A percentile compares a stretch with the other conserved stretches of the same genome.
Evolutionary conservation across 2,329 filamentous ascomycete genomes (phyloP).

Genomic region (Aspergillus ustus): DNA sequence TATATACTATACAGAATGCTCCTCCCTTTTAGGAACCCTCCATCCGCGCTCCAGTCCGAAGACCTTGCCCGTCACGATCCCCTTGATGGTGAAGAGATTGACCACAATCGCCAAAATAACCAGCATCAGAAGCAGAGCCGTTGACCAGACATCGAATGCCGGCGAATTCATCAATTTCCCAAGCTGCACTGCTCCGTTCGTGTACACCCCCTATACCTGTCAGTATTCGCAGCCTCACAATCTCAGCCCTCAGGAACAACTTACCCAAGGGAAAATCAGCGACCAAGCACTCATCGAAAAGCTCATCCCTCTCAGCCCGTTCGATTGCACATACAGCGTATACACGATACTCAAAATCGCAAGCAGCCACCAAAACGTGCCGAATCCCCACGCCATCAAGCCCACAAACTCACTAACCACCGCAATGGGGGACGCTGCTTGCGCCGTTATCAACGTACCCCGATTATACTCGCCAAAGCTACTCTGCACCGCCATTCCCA

Average conservation of each 20-base stretch:
- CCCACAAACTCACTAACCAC: slow-evolving; percentile 44
- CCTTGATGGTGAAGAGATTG: slow-evolving; percentile 37
- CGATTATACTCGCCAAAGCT: slow-evolving; percentile 40
- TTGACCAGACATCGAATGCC: slow-evolving; percentile 46
- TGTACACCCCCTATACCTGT: slow-evolving; percentile 43
- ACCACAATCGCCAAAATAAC: slow-evolving; percentile 40
- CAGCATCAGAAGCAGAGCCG: slow-evolving; percentile 40
- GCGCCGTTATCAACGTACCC: slow-evolving; percentile 38
- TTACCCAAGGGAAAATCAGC: slow-evolving; percentile 47
- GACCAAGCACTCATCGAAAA: slow-evolving; percentile 43
- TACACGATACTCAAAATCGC: slow-evolving; percentile 41
- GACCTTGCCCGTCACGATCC: slow-evolving; percentile 35
- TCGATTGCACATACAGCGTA: slow-evolving; percentile 28
- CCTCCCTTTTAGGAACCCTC: slow-evolving; percentile 13
- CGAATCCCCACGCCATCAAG: slow-evolving; percentile 46
- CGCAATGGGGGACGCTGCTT: slow-evolving; percentile 38
- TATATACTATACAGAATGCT: slow-evolving; percentile 1
- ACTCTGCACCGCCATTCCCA: slow-evolving; percentile 39
- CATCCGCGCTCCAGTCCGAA: slow-evolving; percentile 36
- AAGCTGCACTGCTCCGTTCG: slow-evolving; percentile 44
- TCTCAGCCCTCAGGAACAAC: slow-evolving; percentile 21
- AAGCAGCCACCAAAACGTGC: slow-evolving; percentile 50
- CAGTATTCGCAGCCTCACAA: neutral
- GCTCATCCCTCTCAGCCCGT: slow-evolving; percentile 24
- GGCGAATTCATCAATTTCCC: slow-evolving; percentile 44